Base-by-base conservation (phyloP, 768 basidiomycete genomes). In the Boletus fagicola region DNA sequence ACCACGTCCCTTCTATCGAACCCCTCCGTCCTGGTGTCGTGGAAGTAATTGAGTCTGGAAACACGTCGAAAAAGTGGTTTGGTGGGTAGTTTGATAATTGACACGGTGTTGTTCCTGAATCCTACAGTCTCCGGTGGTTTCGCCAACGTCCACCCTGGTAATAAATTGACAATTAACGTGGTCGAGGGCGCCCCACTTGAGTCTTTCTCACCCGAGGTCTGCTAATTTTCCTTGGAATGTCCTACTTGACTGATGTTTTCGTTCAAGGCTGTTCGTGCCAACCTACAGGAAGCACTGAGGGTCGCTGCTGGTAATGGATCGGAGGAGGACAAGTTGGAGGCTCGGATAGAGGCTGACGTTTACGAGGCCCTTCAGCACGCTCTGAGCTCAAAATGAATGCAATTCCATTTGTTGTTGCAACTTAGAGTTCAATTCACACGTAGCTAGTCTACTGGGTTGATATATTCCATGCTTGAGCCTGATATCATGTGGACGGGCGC, bases 1-100 rank as follows among this genome's bases (percentile, higher is more conserved):
- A 96, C 82, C 97, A 99, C 77, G 94, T 98, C 54, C 89, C 97
- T 31, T 90, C 94, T n/a, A 90, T 98, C 57, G 97, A 99, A 75
- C 82, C 96, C 48, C 81, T 99, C 53, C 90, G 92, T 70, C 90
- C 97, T 42, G 97, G 97, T 72, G 81, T 98, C 56, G 80, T 99
- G 52, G 97, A 99, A 76, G 88, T 99, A 64, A 84, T 98, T 62
- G 96, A 98, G 77, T 77, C 85, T 12, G 80, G 78, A 51, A 83
- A 82, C 69, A 73, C 80, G 38, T 83, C 87, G 56, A 95, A 97
- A 83, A 98, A 96, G 79, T 98, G 91, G 88, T 99, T 98, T 70
- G 92, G 97, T 97, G 72, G 68, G 92, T 77, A 31, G 20, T 39
- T 48, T 49, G 28, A 48, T 12, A 18, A 24, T 48, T 39, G 51